A percentile compares a stretch with the other conserved stretches of the same genome.
Evolutionary conservation across 371 early-diverging fungal species (phyloP).

Genomic region (Actinomortierella ambigua): DNA sequence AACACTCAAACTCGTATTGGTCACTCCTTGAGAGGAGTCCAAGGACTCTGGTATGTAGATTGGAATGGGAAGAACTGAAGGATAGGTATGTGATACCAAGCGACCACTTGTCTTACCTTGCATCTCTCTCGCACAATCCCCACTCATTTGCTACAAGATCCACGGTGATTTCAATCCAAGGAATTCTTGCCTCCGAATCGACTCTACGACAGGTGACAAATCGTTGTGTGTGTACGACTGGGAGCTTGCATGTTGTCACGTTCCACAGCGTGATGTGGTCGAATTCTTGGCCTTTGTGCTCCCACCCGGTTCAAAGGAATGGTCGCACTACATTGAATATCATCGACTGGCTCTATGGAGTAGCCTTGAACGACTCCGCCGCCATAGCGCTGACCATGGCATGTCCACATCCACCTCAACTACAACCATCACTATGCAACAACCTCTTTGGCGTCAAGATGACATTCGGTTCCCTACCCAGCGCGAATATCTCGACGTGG

Average conservation of each 20-base stretch:
- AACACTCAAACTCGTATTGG: conserved; percentile 36
- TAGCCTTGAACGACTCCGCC: conserved; percentile 3
- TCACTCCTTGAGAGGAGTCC: conserved; percentile 28
- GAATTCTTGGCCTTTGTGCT: conserved; percentile 45
- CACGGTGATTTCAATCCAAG: conserved; percentile 46
- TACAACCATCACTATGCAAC: not conserved
- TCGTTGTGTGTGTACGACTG: conserved; percentile 37
- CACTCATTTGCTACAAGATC: conserved; percentile 10
- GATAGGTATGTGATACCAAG: too few relatives aligned
- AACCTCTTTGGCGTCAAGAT: not conserved
- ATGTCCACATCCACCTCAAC: not conserved
- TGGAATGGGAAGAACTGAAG: not conserved
- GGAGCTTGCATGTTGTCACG: conserved; percentile 45
- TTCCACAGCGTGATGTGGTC: conserved; percentile 44
- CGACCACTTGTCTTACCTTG: not conserved
- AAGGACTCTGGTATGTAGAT: conserved; percentile 29
- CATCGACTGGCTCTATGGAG: conserved; percentile 39
- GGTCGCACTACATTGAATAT: conserved; percentile 45
- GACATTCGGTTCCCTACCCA: conserved; percentile 18
- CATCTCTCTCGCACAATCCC: too few relatives aligned
- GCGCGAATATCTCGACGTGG: conserved; percentile 33
- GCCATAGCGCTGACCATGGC: not conserved
- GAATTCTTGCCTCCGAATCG: conserved; percentile 33
- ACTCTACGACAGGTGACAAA: conserved; percentile 24
- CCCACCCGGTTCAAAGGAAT: conserved; percentile 36